Evolutionary conservation across 805 yeast genomes (phyloP), one percentile per base, ranked within the genome.

Genomic region (Suhomyces faveliae): DNA sequence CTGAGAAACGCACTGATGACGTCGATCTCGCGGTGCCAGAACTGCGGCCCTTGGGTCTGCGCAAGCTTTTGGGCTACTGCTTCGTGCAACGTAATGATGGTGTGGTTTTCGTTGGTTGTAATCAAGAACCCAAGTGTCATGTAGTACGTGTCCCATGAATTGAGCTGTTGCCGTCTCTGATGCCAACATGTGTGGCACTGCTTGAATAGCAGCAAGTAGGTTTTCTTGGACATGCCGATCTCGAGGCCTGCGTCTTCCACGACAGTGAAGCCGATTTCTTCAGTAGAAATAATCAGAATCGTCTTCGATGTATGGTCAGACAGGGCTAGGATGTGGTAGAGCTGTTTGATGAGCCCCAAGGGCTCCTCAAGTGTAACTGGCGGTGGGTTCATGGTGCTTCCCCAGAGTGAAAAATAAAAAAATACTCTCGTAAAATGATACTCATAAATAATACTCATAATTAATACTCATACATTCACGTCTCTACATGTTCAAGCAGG

Each of bases 91-190:
- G 48, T 37, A 27, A 70, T 50, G 1, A 64, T 54, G 13, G 67
- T 61, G 45, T 67, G 68, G 52, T 70, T 62, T 43, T 73, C 78
- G 49, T 71, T 68, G 13, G 76, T 68, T 12, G 75, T 71, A 13
- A 65, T 38, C 35, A 73, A 51, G 40, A 61, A 61, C 1, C 73
- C 68, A n/a, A 68, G 41, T 0, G 73, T 65, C 54, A 66, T 63
- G 42, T 55, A 53, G 46, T 70, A 70, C 15, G 57, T 10, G 6
- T 56, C 49, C 51, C 50, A 43, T 12, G 40, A 27, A 40, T 40
- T 42, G 21, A 15, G 20, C 22, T 20, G 43, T 41, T 21, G 41
- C 17, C 20, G 19, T 13, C n/a, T 35, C 19, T 37, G 17, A 35
- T 64, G 65, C 68, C 70, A 69, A 35, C 47, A 55, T 1, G 50